Evolutionary conservation across 257 asterid genomes (phyloP).

Genomic region (Leptodermis oblonga): DNA sequence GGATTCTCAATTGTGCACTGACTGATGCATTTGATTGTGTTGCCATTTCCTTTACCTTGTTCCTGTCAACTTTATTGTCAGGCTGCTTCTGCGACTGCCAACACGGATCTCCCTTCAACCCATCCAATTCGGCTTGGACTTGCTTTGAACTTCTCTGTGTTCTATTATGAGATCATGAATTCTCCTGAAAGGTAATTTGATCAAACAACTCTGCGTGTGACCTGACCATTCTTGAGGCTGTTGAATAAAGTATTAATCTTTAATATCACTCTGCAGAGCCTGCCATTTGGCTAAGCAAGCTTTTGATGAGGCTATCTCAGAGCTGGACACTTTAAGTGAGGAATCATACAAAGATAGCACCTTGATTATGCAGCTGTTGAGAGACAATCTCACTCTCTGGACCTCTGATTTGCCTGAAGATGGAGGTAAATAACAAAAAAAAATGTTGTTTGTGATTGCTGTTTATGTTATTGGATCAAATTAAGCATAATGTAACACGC

Average conservation of each 20-base stretch:
- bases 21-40: not conserved
- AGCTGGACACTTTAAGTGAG: slow-evolving; percentile 84
- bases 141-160: slow-evolving; percentile 86
- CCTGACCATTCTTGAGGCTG: not conserved
- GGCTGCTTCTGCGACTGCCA: slow-evolving; percentile 70
- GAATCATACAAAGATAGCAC: slow-evolving; percentile 96
- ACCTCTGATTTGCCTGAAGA: slow-evolving; percentile 94
- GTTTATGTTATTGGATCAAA: no score
- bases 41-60: slow-evolving; percentile 8
- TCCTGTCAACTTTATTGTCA: slow-evolving; percentile 20
- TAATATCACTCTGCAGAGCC: slow-evolving; percentile 47
- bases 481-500: not conserved
- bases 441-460: not conserved
- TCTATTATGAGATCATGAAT: slow-evolving; percentile 84
- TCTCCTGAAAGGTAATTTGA: slow-evolving; percentile 70
- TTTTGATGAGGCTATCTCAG: slow-evolving; percentile 87
- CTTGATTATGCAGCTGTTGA: slow-evolving; percentile 89
- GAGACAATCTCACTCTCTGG: slow-evolving; percentile 96
- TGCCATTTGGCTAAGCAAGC: slow-evolving; percentile 96
- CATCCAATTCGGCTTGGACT: slow-evolving; percentile 94
- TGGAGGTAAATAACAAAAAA: slow-evolving; percentile 54
- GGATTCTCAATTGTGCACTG: not conserved
- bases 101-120: slow-evolving; percentile 76
- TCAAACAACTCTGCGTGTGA: not conserved
- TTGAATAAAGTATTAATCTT: not conserved